Percentiles rank a stretch among this genome's conserved stretches.
Evolutionary conservation across 2,329 filamentous ascomycete genomes (phyloP).

Genomic region (Monilinia fructigena): DNA sequence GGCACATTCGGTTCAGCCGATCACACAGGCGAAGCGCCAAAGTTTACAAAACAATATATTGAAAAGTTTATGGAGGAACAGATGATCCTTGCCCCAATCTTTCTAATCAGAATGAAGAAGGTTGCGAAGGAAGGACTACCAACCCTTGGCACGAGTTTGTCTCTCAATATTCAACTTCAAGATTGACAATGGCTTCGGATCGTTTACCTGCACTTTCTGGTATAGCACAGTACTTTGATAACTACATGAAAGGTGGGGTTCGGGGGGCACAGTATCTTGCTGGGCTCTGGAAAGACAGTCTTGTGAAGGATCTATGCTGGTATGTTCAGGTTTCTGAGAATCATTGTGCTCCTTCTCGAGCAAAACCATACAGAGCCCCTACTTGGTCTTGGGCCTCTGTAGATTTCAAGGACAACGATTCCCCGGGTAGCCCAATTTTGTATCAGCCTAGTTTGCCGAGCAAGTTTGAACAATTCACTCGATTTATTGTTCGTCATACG

Average conservation of each 20-base stretch:
- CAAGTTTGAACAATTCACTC: neutral
- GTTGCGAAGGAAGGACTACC: no score
- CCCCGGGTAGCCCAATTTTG: neutral
- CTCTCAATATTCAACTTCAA: neutral
- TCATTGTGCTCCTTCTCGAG: neutral
- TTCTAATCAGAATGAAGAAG: no score
- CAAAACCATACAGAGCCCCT: neutral
- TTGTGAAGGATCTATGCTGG: slow-evolving; percentile 1
- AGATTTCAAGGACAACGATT: neutral
- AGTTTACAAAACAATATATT: neutral
- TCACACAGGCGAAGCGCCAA: neutral
- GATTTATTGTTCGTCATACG: neutral
- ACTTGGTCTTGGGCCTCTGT: slow-evolving; percentile 12
- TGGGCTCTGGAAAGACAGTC: neutral
- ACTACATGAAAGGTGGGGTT: neutral
- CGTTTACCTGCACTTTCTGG: neutral
- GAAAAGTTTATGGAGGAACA: neutral
- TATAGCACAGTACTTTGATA: neutral
- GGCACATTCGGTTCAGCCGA: neutral
- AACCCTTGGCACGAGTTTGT: slow-evolving; percentile 2
- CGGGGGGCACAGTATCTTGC: neutral
- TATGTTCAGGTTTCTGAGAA: neutral
- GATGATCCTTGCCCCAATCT: no score
- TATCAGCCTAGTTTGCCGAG: neutral
- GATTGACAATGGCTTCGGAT: neutral